Percentiles rank a stretch among this genome's conserved stretches.
These are phyloP conservation scores for Castanospermum australe DNA, from an alignment of 306 rosid genomes.

Conservation along the genomic window DNA sequence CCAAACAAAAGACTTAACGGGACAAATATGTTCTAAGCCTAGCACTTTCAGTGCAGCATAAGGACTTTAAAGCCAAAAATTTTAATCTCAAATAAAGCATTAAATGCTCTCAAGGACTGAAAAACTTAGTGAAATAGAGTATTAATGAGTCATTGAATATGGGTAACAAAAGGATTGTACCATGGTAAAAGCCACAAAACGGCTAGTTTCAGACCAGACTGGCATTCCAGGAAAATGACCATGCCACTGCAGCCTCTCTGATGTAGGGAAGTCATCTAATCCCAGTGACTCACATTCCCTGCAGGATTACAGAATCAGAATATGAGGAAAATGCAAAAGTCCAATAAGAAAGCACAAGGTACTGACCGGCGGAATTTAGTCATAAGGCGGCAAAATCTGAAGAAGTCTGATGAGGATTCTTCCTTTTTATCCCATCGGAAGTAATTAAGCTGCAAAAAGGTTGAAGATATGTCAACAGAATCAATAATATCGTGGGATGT, in stretches of 20 bases:
- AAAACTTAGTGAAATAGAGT: no score
- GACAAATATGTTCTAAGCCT: background rate
- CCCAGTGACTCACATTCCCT: constrained; percentile 94
- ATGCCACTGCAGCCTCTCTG: constrained; percentile 93
- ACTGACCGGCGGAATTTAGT: constrained; percentile 75
- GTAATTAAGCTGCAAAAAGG: constrained; percentile 72
- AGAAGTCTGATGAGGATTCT: constrained; percentile 70
- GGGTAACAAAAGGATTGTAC: constrained; percentile 41
- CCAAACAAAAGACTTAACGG: background rate
- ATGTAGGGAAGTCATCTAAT: constrained; percentile 81
- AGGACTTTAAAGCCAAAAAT: background rate
- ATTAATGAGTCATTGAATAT: background rate
- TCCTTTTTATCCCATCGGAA: constrained; percentile 92
- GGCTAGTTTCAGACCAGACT: constrained; percentile 87
- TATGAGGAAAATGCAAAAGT: constrained; percentile 11
- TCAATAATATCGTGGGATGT: constrained; percentile 8
- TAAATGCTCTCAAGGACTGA: no score
- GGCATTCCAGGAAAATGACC: constrained; percentile 83
- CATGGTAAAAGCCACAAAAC: constrained; percentile 87
- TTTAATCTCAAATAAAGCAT: no score
- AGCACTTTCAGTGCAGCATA: background rate
- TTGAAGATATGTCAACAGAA: constrained; percentile 19
- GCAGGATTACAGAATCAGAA: constrained; percentile 34
- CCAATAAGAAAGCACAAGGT: background rate
- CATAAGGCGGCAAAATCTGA: constrained; percentile 82